A percentile compares a stretch with the other conserved stretches of the same genome.
These are phyloP conservation scores for Citeromyces hawaiiensis DNA, from an alignment of 1,139 yeast genomes.

Conservation along the genomic window DNA sequence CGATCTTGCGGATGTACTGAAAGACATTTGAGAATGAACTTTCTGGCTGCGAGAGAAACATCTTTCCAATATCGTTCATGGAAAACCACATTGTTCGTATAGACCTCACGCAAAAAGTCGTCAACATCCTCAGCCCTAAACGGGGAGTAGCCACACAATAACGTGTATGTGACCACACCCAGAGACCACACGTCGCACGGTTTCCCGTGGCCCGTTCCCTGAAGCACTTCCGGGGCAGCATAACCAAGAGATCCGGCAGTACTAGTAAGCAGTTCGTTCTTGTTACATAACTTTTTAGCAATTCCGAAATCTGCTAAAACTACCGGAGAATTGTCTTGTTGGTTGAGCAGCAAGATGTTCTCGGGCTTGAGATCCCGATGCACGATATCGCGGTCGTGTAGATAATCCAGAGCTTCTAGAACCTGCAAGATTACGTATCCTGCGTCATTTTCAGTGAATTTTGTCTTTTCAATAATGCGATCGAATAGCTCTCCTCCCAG, in stretches of 20 bases:
- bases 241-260: slow-evolving; percentile 90
- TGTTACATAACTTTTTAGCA: slow-evolving; percentile 53
- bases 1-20: slow-evolving; percentile 60
- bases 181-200: slow-evolving; percentile 91
- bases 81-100: slow-evolving; percentile 48
- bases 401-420: slow-evolving; percentile 58
- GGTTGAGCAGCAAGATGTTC: slow-evolving; percentile 55
- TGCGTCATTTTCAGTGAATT: slow-evolving; percentile 80
- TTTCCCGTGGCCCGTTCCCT: slow-evolving; percentile 73
- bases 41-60: slow-evolving; percentile 49
- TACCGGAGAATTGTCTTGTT: slow-evolving; percentile 41
- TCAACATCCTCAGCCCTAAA: slow-evolving; percentile 66
- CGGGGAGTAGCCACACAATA: slow-evolving; percentile 85
- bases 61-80: slow-evolving; percentile 35
- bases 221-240: slow-evolving; percentile 85
- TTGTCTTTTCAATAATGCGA: slow-evolving; percentile 61
- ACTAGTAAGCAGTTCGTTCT: slow-evolving; percentile 48
- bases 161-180: slow-evolving; percentile 83
- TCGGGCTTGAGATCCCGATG: slow-evolving; percentile 92
- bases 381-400: slow-evolving; percentile 65
- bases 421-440: slow-evolving; percentile 55
- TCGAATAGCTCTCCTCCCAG: slow-evolving; percentile 90
- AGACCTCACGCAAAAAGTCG: slow-evolving; percentile 64
- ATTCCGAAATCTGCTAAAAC: slow-evolving; percentile 91
- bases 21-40: slow-evolving; percentile 62